Base-by-base conservation (phyloP, 306 rosid genomes). In the Lathyrus sativus region DNA sequence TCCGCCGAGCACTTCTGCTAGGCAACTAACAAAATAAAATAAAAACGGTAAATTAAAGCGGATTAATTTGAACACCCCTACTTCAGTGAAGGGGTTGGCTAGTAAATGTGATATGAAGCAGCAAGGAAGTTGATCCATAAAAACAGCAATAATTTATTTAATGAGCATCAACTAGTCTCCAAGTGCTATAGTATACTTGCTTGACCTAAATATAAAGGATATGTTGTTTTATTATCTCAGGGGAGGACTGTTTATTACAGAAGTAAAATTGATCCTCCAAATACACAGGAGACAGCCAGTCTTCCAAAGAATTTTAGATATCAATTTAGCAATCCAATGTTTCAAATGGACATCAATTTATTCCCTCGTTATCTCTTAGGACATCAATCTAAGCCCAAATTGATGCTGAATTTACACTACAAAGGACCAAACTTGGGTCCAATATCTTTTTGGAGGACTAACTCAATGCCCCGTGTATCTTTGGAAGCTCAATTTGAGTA, bases 1-100 rank as follows among this genome's bases (percentile, higher is more conserved):
- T 90, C 67, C 97, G 92, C 7, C 92, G 95, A 61, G 92, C 86
- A 77, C 96, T 95, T 80, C 99, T 88, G 85, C 97, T 80, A 17
- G 92, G 88, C 60, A 76, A 11, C 99, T 93, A 75, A 53, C 31
- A 71, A 71, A 67, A 71, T 67, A 72, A 74, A 68, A 60, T 9
- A 54, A 61, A 70, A 38, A 18, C 2, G 54, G 38, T 11, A 62
- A 58, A 69, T 14, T 6, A 2, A 31, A 62, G 48, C 9, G 7
- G 31, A 48, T 6, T 51, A 19, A 54, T 15, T 42, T 37, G 71
- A 35, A 41, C 55, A 28, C 46, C 28, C 31, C 55, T 0, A 2
- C 50, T 17, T 50, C 5, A 31, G 26, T 39, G 53, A 55, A 62
- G 18, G 49, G 62, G 41, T 14, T 31, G 58, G 35, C 26, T 18